These are phyloP conservation scores for Jatropha curcas DNA, from an alignment of 345 rosid genomes.

Conservation along the genomic window DNA sequence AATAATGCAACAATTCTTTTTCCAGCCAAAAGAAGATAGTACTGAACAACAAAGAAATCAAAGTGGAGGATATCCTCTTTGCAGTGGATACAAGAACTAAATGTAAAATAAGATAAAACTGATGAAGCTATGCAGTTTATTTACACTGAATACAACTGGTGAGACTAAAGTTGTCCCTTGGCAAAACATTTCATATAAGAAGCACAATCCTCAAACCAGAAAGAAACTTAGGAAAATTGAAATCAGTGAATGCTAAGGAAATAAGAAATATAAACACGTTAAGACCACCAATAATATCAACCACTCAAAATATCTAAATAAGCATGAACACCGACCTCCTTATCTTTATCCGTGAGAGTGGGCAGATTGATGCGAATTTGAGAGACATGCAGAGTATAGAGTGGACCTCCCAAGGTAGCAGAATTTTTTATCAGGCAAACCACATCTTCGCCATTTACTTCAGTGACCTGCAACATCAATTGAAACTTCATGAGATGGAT, in stretches of 20 bases:
- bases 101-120: too few species aligned
- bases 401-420: conserved; percentile 50
- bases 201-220: neutral
- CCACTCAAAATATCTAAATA: neutral
- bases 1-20: neutral
- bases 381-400: conserved; percentile 70
- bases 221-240: neutral
- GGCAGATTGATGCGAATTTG: conserved; percentile 65
- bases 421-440: conserved; percentile 67
- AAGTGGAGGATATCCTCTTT: neutral
- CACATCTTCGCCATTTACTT: conserved; percentile 61
- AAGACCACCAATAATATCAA: neutral
- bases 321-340: conserved; percentile 42
- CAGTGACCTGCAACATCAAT: conserved; percentile 44
- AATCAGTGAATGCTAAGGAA: conserved; percentile 5
- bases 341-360: conserved; percentile 60
- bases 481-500: conserved; percentile 8
- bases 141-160: neutral
- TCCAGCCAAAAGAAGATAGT: neutral
- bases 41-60: neutral
- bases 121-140: too few species aligned
- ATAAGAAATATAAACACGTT: neutral
- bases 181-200: too few species aligned
- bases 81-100: neutral
- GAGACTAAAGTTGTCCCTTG: neutral